These are phyloP conservation scores for Candida krabiensis DNA, from an alignment of 805 yeast species.

Conservation along the genomic window DNA sequence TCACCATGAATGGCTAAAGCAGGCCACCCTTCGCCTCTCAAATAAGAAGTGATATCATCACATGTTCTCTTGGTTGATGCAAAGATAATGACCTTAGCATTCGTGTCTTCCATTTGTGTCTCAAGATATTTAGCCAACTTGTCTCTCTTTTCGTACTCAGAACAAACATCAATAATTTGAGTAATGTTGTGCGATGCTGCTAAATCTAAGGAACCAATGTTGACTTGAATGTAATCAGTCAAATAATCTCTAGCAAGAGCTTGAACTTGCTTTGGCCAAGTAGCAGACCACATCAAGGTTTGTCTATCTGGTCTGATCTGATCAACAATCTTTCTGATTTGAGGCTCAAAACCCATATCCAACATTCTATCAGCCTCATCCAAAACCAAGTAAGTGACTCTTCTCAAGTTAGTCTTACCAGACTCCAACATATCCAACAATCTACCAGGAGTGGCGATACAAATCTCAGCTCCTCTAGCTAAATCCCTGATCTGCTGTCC, in stretches of 20 bases:
- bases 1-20: conserved; percentile 99
- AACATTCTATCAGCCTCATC: conserved; percentile 99
- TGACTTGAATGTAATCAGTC: conserved; percentile 92
- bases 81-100: conserved; percentile 81
- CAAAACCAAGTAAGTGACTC: conserved; percentile 94
- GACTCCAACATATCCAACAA: conserved; percentile 95
- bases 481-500: conserved; percentile 98
- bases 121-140: conserved; percentile 81
- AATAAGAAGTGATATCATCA: conserved; percentile 88
- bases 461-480: conserved; percentile 91
- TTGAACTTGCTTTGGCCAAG: conserved; percentile 99
- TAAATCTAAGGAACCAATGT: conserved; percentile 92
- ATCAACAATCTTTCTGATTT: conserved; percentile 91
- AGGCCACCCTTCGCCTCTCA: conserved; percentile 98
- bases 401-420: conserved; percentile 90
- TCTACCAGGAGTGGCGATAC: conserved; percentile 99
- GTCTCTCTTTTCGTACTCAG: conserved; percentile 94
- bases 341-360: conserved; percentile 99
- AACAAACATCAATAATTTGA: conserved; percentile 87
- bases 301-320: conserved; percentile 99
- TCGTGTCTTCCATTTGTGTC: conserved; percentile 67
- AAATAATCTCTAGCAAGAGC: conserved; percentile 88
- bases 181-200: conserved; percentile 96
- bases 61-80: conserved; percentile 98
- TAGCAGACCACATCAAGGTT: conserved; percentile 99